Evolutionary conservation across 1,284 basidiomycete genomes (phyloP), one percentile per base, ranked within the genome.

Genomic region (Thecaphora frezii): DNA sequence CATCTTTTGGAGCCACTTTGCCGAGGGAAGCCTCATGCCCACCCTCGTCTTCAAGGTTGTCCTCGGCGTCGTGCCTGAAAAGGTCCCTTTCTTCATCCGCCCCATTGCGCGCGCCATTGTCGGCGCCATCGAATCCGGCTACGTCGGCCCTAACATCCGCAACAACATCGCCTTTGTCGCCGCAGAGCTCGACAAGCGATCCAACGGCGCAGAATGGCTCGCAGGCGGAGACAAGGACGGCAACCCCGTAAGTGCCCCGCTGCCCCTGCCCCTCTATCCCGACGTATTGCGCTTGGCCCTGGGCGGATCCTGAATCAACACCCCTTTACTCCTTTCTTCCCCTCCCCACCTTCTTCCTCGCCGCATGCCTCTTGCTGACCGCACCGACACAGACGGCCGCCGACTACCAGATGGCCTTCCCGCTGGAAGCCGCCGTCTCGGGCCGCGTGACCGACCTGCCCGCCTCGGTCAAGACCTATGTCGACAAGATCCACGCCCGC

Each of bases 391-490:
- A 60, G 28, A 77, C 74, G 19, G 54, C 73, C 5, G 74, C 76
- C 28, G 75, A 77, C 50, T 78, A 71, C 51, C 75, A 77, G 55
- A 74, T 78, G 73, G 51, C 68, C 12, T 77, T 74, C 68, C 71
- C 73, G 1, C 51, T 77, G 33, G 76, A 78, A 46, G 72, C 72
- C 14, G 48, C 63, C 39, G 25, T 68, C 18, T 53, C 65, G 18
- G 70, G 70, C 12, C 59, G 75, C 21, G 54, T 71, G 25, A 48
- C 56, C 23, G 58, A 69, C 21, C 46, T 66, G 14, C 65, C 70
- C 1, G 41, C 53, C 1, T 37, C 63, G 19, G 58, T 76, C 65
- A 67, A 64, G 49, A 53, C 58, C 22, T 78, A 70, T 48, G 67
- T 77, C 36, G 69, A 70, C 2, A 69, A 58, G 51, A 54, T 72